Conservation (phyloP, 1,284 basidiomycete species). For the Apiotrichum laibachii region DNA sequence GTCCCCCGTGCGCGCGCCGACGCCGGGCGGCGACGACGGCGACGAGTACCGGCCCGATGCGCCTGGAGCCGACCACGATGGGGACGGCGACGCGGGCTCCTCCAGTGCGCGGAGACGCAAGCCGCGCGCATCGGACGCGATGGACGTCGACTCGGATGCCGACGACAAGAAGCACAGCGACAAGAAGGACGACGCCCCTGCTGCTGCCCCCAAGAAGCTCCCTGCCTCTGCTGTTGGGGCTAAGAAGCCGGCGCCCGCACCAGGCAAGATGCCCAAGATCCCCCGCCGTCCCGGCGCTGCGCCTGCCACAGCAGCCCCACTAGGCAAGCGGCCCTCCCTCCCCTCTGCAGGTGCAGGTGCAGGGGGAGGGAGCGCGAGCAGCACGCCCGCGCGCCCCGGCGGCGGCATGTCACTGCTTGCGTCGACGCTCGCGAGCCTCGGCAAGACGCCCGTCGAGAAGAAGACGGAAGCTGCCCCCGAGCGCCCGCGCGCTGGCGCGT, state of each 20-base stretch:
- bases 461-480: constrained; percentile 10
- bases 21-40: background rate
- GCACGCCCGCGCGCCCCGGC: no score
- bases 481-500: constrained; percentile 17
- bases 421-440: constrained; percentile 15
- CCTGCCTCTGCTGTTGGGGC: background rate
- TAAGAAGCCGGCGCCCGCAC: background rate
- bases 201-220: background rate
- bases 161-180: background rate
- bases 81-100: background rate
- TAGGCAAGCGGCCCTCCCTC: no score
- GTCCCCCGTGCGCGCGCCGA: background rate
- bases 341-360: no score
- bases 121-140: background rate
- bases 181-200: background rate
- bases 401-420: constrained; percentile 9
- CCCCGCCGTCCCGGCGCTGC: background rate
- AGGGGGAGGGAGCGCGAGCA: no score
- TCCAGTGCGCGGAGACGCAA: no score
- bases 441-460: constrained; percentile 1
- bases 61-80: background rate
- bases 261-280: background rate
- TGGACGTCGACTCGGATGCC: background rate
- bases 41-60: no score
- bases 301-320: background rate